Base-by-base conservation (phyloP, 2,329 filamentous ascomycete species). In the Periconia sp. region DNA sequence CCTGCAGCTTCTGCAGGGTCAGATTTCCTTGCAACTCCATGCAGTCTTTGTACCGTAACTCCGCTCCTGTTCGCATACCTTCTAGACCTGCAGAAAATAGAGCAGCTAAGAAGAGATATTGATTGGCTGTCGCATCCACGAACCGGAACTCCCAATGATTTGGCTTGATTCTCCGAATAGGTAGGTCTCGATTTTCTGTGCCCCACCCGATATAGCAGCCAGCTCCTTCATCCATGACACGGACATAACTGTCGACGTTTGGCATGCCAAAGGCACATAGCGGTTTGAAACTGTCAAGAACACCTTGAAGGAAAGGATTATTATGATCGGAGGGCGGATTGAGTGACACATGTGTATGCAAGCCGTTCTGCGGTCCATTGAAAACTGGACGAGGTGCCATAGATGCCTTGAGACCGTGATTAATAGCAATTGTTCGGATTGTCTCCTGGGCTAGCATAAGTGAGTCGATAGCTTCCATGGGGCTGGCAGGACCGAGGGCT, bases 61-160 rank as follows among this genome's bases (percentile, higher is more conserved):
- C n/a, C n/a, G n/a, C n/a, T n/a, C n/a, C n/a, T n/a, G n/a, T n/a
- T n/a, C n/a, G n/a, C n/a, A n/a, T n/a, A n/a, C n/a, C n/a, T n/a
- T n/a, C n/a, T n/a, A n/a, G n/a, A n/a, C n/a, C n/a, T n/a, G n/a
- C n/a, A n/a, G n/a, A n/a, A n/a, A n/a, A n/a, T n/a, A n/a, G n/a
- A n/a, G n/a, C n/a, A n/a, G n/a, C n/a, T n/a, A n/a, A n/a, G n/a
- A n/a, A n/a, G n/a, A 40, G 29, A 15, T 40, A 43, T 12, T 24
- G 4, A 26, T 44, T 40, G 3, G 36, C 26, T 12, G 36, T 44
- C 10, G n/a, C 16, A 26, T 44, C 41, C 25, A 44, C 11, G 7
- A 40, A 40, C 2, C 41, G 26, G 10, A 40, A 15, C 19, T 44
- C 41, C 41, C 41, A 44, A 16, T 26, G 36, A n/a, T 15, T 24